phyloP scores from a whole-genome alignment of 371 early-diverging fungal genomes.

The Rhizopus sp. region DNA sequence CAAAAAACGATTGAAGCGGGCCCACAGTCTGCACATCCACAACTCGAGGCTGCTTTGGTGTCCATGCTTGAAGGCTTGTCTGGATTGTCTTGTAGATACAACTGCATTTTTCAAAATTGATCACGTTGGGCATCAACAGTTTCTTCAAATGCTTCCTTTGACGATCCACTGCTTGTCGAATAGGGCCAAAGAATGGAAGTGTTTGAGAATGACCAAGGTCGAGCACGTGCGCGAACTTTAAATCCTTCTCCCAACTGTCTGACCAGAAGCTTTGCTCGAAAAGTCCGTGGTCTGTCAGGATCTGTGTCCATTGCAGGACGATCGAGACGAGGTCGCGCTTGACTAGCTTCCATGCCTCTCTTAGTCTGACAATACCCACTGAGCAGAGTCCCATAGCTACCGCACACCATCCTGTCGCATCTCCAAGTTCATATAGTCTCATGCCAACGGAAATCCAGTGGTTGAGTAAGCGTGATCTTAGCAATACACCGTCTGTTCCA shows the following conservation, averaged over 20 bases:
- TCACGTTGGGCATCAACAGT: constrained; percentile 12
- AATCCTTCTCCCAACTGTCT: constrained; percentile 26
- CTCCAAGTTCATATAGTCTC: constrained; percentile 57
- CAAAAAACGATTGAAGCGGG: constrained; percentile 47
- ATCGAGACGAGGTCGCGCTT: constrained; percentile 48
- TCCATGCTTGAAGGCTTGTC: constrained; percentile 30
- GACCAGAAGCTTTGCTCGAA: constrained; percentile 40
- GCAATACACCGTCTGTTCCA: constrained; percentile 9
- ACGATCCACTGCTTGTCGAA: constrained; percentile 42
- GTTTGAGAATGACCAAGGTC: neutral
- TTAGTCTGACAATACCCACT: constrained; percentile 69
- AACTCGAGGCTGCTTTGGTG: neutral
- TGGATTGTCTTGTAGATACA: constrained; percentile 40
- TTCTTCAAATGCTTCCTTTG: constrained; percentile 27
- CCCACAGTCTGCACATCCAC: constrained; percentile 19
- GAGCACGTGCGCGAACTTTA: constrained; percentile 10
- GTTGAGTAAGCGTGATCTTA: constrained; percentile 61
- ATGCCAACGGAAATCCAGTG: constrained; percentile 79
- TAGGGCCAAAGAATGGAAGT: constrained; percentile 47
- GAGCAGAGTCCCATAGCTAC: constrained; percentile 76
- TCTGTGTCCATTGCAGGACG: constrained; percentile 62
- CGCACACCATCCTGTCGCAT: constrained; percentile 75
- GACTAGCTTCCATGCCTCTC: constrained; percentile 77
- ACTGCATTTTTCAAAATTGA: constrained; percentile 50
- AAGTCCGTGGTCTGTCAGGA: constrained; percentile 56